Base-by-base conservation (phyloP, 306 rosid genomes). In the Pueraria montana region DNA sequence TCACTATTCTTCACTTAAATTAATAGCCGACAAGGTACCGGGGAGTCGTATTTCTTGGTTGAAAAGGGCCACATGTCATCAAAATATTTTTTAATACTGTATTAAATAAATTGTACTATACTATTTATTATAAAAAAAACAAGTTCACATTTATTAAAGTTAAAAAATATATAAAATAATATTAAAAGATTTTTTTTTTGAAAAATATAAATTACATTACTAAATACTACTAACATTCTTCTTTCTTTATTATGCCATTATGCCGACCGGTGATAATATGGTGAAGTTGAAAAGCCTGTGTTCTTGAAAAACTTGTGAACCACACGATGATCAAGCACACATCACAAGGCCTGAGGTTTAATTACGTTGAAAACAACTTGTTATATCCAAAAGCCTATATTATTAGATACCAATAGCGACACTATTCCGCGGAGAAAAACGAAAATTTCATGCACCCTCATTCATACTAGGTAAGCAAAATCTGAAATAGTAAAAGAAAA, bases 251-350 rank as follows among this genome's bases (percentile, higher is more conserved):
- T 17, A 17, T 17, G 48, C 26, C 46, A 64, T 34, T 17, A 17
- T 17, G 48, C 26, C 46, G 26, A 32, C 48, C 11, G 48, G 46
- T 32, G 27, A 65, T 64, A 32, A 4, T n/a, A 65, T 14, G n/a
- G 11, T 17, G 76, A 49, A 16, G 16, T 24, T 72, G 61, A 48
- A 26, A 26, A 48, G 16, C 14, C 27, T 30, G 63, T n/a, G 76
- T 48, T 72, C 14, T 55, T 12, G 40, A 75, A 56, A 53, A 32
- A 1, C 38, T 9, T 56, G 30, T 55, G 68, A 74, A 23, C 79
- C 79, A 56, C 79, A 74, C 52, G 30, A 56, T 75, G 21, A 75
- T 40, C 8, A 36, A 75, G 69, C 68, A 75, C 68, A 38, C 69
- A 56, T 75, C 68, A 56, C 79, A 56, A 68, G 74, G 38, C 2